Evolutionary conservation across 495 filamentous ascomycete genomes (phyloP).

Genomic region (Aspergillus funiculosus): DNA sequence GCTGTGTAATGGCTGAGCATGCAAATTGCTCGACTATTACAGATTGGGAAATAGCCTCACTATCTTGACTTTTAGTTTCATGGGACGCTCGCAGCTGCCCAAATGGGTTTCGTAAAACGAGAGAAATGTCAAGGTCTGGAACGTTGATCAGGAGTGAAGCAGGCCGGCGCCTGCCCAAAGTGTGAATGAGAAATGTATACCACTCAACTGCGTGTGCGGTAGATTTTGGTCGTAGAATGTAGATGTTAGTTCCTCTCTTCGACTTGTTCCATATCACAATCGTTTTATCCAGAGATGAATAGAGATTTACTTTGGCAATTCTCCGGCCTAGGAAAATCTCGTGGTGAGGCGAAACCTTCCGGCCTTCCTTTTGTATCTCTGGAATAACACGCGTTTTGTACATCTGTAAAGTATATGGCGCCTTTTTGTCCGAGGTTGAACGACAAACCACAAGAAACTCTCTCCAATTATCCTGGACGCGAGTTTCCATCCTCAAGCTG

Average conservation of each 20-base stretch:
- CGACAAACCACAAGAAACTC: slow-evolving; percentile 69
- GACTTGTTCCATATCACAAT: slow-evolving; percentile 60
- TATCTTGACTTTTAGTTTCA: slow-evolving; percentile 35
- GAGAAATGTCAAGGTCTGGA: slow-evolving; percentile 59
- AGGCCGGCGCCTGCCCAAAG: slow-evolving; percentile 55
- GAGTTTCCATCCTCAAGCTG: slow-evolving; percentile 55
- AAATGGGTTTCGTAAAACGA: slow-evolving; percentile 62
- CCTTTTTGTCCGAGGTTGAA: slow-evolving; percentile 47
- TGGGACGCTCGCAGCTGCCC: slow-evolving; percentile 44
- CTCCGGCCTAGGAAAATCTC: slow-evolving; percentile 53
- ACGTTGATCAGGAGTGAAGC: slow-evolving; percentile 58
- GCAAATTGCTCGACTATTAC: slow-evolving; percentile 48
- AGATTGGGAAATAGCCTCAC: slow-evolving; percentile 41
- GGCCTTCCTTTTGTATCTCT: slow-evolving; percentile 48
- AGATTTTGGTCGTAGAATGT: slow-evolving; percentile 61
- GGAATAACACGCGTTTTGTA: slow-evolving; percentile 68
- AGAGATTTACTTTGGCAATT: slow-evolving; percentile 57
- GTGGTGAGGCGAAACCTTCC: slow-evolving; percentile 48
- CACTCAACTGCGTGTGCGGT: slow-evolving; percentile 63
- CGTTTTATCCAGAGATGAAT: slow-evolving; percentile 66
- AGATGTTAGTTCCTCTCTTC: slow-evolving; percentile 56
- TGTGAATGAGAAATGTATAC: slow-evolving; percentile 65
- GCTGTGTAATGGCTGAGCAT: slow-evolving; percentile 50
- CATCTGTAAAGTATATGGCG: slow-evolving; percentile 56
- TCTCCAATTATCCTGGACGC: slow-evolving; percentile 60